Base-by-base conservation (phyloP, 2,329 filamentous ascomycete species). In the Penicillium oxalicum region DNA sequence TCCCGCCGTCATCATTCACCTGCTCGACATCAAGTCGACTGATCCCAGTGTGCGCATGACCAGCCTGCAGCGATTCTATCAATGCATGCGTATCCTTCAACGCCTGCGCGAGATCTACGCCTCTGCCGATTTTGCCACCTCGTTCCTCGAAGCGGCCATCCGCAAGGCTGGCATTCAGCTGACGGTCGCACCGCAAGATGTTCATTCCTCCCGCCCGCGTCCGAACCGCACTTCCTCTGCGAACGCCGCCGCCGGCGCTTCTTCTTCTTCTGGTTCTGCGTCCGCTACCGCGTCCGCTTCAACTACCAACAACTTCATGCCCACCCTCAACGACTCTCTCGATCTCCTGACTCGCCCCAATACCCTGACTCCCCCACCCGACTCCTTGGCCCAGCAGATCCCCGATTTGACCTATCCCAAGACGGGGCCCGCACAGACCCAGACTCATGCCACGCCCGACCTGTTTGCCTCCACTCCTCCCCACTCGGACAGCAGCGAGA, bases 121-220 rank as follows among this genome's bases (percentile, higher is more conserved):
- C 0, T 90, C 91, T 0, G 91, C 91, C n/a, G 91, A 96, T 68
- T 95, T 93, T 61, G 90, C 89, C n/a, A 91, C 88, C 0, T 88
- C 88, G 2, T 96, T 96, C 73, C 77, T 96, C n/a, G 88, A 95
- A 65, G 89, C 90, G 1, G 89, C 90, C 0, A 86, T 95, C 54
- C 84, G 87, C 53, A 94, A 95, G 72, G 88, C 88, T 7, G 83
- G 87, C 48, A 90, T 93, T 53, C 83, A 87, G 48, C 75, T 89
- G 35, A 79, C 78, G 2, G 70, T 77, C 71, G 60, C 69, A 7
- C 61, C 50, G 7, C 61, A 64, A 48, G 65, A 67, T 28, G 57
- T 67, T 51, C 66, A 58, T 29, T 53, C 57, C 28, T 51, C 51
- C 18, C 61, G 56, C 46, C 12, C 50, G n/a, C 42, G 42, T n/a